Evolutionary conservation across 768 basidiomycete genomes (phyloP), one percentile per base, ranked within the genome.

Genomic region (Boletus rubescentipes): DNA sequence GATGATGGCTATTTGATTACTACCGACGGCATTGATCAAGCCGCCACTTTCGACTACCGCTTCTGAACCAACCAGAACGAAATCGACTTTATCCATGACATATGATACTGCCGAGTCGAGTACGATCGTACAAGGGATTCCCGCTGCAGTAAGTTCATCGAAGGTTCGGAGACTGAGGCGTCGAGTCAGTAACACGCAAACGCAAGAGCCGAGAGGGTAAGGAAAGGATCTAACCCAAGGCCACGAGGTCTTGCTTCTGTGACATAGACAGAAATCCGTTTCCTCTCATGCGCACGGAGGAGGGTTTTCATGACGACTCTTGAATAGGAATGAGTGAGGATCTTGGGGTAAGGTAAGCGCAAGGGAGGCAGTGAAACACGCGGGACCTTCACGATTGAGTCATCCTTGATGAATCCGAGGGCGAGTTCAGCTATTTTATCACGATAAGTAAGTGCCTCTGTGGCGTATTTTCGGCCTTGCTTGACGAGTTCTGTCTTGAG

Each of bases 31-130:
- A 67, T 94, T 94, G 61, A 95, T 84, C 55, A 93, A 75, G 5
- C 94, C 92, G 40, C 97, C 97, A 58, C 91, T 93, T 72, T 98
- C 97, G 6, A 97, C 96, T 26, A 99, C 95, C 9, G 95, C 97
- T 75, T 99, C 97, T 37, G 94, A 94, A 31, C 97, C 97, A 37
- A 98, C 94, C 44, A 99, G 81, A 46, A 96, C 90, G 69, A 96
- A 89, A 70, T 96, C 92, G 18, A 96, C 93, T 62, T 90, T 87
- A 60, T 96, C 92, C 89, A 99, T 98, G 62, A 92, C 85, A 74
- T 98, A 98, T 36, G 93, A 93, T 5, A 98, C 95, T 2, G 96
- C 94, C 14, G 93, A 93, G 73, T 99, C 97, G 54, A 98, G 82
- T 11, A 99, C 87, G 50, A 98, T 88, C 15, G 91, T 93, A 72